Evolutionary conservation across 768 basidiomycete genomes (phyloP).

Genomic region (Mycena capillaripes): DNA sequence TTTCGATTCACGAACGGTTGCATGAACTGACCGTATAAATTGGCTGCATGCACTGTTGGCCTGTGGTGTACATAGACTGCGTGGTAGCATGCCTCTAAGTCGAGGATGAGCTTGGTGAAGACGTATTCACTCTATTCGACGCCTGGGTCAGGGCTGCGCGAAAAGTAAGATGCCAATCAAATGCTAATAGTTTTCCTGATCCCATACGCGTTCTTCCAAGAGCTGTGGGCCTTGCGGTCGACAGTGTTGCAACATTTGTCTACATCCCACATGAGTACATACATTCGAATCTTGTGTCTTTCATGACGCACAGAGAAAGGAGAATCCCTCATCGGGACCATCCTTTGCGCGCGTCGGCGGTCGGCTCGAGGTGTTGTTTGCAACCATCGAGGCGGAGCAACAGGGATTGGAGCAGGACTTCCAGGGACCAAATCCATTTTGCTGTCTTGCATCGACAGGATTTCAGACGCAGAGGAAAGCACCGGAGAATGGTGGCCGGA

Average conservation of each 20-base stretch:
- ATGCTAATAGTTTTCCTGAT: no score
- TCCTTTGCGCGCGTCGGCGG: not conserved
- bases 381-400: not conserved
- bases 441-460: not conserved
- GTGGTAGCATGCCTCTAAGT: not conserved
- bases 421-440: not conserved
- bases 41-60: not conserved
- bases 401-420: not conserved
- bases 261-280: not conserved
- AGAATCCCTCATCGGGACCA: not conserved
- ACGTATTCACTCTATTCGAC: not conserved
- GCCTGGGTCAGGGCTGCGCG: not conserved
- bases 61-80: not conserved
- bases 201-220: not conserved
- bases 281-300: no score
- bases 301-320: not conserved
- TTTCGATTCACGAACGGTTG: no score
- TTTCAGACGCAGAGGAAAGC: not conserved
- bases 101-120: not conserved
- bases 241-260: not conserved
- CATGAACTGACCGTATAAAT: conserved; percentile 3
- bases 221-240: not conserved
- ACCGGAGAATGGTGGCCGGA: not conserved
- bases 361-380: no score
- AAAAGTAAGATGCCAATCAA: no score